Evolutionary conservation across 2,329 filamentous ascomycete species (phyloP).

Genomic region (Colletotrichum sojae): DNA sequence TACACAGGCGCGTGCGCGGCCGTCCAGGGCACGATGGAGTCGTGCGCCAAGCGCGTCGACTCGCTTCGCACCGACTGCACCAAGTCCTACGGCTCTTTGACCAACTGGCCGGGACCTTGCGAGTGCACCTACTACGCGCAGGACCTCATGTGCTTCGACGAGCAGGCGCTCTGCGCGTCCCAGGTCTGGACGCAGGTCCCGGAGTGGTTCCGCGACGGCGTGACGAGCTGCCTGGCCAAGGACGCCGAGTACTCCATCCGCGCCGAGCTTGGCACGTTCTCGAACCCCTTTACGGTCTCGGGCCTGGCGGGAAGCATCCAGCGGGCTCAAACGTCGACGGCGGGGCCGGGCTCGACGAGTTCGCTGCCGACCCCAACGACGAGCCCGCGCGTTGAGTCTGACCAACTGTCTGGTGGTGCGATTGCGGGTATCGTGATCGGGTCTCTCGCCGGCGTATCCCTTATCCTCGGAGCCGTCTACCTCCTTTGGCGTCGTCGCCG

Average conservation of each 20-base stretch:
- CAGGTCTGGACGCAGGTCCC: background rate
- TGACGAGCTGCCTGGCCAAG: background rate
- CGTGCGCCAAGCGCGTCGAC: background rate
- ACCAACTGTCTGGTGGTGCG: background rate
- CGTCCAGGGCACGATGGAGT: background rate
- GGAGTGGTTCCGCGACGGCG: background rate
- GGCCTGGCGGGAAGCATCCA: background rate
- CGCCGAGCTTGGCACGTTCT: background rate
- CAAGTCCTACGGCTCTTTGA: background rate
- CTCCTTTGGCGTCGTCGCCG: background rate
- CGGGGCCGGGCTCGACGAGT: background rate
- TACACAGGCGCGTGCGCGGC: background rate
- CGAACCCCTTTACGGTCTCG: background rate
- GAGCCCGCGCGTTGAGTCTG: background rate
- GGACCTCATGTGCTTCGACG: slow-evolving; percentile 2
- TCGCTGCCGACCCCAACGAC: background rate
- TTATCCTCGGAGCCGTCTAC: background rate
- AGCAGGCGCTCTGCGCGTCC: background rate
- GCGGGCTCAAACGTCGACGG: background rate
- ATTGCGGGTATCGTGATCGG: background rate
- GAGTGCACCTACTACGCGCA: background rate
- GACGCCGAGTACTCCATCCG: background rate
- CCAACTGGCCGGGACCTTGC: background rate
- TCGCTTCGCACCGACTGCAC: background rate
- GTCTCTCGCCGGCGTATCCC: background rate